Evolutionary conservation across 2,329 filamentous ascomycete species (phyloP), one percentile per base, ranked within the genome.

Genomic region (Diaporthe sp.): DNA sequence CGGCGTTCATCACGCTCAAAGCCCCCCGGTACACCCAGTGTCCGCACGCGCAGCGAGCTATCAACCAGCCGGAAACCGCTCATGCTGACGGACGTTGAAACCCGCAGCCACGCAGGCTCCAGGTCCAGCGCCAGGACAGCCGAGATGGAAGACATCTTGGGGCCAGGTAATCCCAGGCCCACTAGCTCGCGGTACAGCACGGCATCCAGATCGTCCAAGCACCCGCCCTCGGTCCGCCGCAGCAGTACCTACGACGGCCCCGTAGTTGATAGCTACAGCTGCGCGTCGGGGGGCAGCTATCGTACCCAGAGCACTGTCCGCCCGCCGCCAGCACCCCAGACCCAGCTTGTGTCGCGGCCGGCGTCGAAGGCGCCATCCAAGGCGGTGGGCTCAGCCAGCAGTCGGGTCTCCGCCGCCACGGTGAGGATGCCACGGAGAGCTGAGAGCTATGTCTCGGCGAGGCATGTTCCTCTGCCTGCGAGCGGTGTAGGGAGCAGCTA

Each of bases 231-330:
- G 76, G 80, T 54, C 75, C 77, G 30, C 71, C 78, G 25, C 61
- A 76, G 30, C 79, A 81, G 42, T 79, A 84, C 68, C 4, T 81
- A 79, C 72, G 79, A 81, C 57, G 73, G 74, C 19, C 68, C 73
- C 52, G 73, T 54, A 13, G 57, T 38, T 13, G 87, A 88, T 15
- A 81, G 82, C 22, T 84, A 86, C 28, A 85, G 85, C 47, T 88
- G 86, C 74, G 83, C 86, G 70, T 88, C 87, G 15, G 82, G 85
- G 4, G 82, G 84, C 12, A 86, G 81, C 78, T 82, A 83, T 52
- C 81, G 81, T 68, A 84, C 85, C 0, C 78, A 79, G 12, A 81
- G 79, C 74, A 85, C 84, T 17, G 71, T 83, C 28, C 83, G 83
- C 25, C 78, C 77, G 5, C 77, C 77, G 13, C 67, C 74, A 42